Percentiles rank a stretch among this genome's conserved stretches.
phyloP scores from a whole-genome alignment of 345 rosid species.

The Jatropha curcas region DNA sequence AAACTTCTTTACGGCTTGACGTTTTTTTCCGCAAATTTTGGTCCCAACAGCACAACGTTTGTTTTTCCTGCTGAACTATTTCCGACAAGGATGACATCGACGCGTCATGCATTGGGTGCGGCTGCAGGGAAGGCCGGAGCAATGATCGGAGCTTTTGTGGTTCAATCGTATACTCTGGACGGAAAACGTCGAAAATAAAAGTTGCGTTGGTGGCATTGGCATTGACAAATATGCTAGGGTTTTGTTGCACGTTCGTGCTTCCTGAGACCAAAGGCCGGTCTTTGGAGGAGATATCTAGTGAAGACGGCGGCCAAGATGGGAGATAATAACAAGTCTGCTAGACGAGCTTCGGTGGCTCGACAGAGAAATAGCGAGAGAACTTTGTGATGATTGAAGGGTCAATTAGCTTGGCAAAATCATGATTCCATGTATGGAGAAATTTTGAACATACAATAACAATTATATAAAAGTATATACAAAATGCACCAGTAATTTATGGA shows the following conservation, averaged over 20 bases:
- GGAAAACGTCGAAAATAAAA: conserved; percentile 15
- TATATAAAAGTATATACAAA: too few species aligned
- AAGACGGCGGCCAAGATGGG: conserved; percentile 38
- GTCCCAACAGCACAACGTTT: conserved; percentile 59
- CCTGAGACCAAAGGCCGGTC: conserved; percentile 55
- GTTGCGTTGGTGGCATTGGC: conserved; percentile 42
- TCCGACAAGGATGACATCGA: conserved; percentile 54
- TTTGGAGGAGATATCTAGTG: conserved; percentile 62
- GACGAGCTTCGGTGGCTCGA: too few species aligned
- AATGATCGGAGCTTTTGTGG: conserved; percentile 49
- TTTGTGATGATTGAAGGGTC: too few species aligned
- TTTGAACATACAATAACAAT: too few species aligned
- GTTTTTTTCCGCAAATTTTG: conserved; percentile 64
- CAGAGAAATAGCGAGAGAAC: too few species aligned
- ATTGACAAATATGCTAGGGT: conserved; percentile 49
- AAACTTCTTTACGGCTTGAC: conserved; percentile 42
- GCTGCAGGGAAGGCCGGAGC: conserved; percentile 65
- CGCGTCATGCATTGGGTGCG: conserved; percentile 59
- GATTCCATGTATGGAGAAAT: too few species aligned
- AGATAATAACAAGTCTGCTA: too few species aligned
- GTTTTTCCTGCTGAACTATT: conserved; percentile 63
- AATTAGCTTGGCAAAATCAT: too few species aligned
- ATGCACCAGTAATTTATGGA: too few species aligned
- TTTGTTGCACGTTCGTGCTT: conserved; percentile 51
- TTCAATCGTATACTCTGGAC: conserved; percentile 38